Evolutionary conservation across 495 filamentous ascomycete species (phyloP), one percentile per base, ranked within the genome.

Genomic region (Daldinia childiae): DNA sequence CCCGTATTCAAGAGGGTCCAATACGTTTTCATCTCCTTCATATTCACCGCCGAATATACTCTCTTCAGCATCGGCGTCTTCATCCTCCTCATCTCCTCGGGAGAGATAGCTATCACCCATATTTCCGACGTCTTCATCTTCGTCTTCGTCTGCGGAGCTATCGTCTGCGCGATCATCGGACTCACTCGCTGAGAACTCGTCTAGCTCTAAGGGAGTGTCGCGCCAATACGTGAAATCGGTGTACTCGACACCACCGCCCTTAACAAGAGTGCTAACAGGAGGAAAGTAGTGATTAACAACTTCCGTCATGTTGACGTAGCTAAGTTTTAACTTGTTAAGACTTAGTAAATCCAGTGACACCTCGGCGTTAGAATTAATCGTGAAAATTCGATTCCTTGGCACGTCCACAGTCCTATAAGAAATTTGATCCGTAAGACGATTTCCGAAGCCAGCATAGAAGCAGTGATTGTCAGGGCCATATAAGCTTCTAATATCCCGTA

Each of bases 251-350:
- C 90, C 93, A 39, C 91, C 92, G 55, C 89, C 88, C 64, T 90
- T 90, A 12, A 95, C 88, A 11, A 94, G 84, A 38, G 90, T 86
- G 73, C 88, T 90, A 30, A 92, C 87, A 15, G 93, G 90, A 14
- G 95, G 95, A 79, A 98, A 98, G 82, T 97, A 97, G 79, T 98
- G 95, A 76, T 99, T 95, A 12, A 99, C 90, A 27, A 98, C 86
- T 79, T 98, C 95, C 61, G 90, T 88, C 93, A 99, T 99, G 60
- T 92, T 93, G 60, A 97, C 92, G 78, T 99, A 99, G 77, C 92
- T 97, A 71, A 94, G 95, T 83, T 93, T 97, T 75, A 98, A 92
- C 74, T 94, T 96, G 78, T 95, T 98, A 41, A 99, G 85, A 68
- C 90, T 93, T 15, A 98, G 85, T 55, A 99, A 78, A 75, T 98